Conservation (phyloP, 2,329 filamentous ascomycete genomes). For the Aureobasidium lini region DNA sequence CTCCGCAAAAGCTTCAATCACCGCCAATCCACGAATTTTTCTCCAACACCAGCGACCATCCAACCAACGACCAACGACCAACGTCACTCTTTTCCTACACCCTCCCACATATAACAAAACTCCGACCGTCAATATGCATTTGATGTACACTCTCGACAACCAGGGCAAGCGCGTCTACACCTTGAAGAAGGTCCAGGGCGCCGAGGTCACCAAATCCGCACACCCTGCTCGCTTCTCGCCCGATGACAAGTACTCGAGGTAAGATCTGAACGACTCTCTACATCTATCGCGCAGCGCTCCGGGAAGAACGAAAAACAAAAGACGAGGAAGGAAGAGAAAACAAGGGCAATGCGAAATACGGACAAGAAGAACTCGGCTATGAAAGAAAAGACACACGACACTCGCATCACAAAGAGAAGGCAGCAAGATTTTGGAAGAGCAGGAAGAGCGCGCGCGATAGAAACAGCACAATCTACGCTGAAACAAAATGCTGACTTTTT, state of each 20-base stretch:
- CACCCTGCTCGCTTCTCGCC: slow-evolving; percentile 95
- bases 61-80: background rate
- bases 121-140: slow-evolving; percentile 49
- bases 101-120: too few species aligned
- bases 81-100: background rate
- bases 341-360: background rate
- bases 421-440: too few species aligned
- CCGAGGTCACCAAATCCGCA: slow-evolving; percentile 88
- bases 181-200: slow-evolving; percentile 76
- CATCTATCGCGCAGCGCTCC: background rate
- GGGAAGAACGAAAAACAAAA: background rate
- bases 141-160: slow-evolving; percentile 78
- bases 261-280: slow-evolving; percentile 16
- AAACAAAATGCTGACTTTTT: background rate
- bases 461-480: background rate
- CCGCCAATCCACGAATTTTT: background rate
- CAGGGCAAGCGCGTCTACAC: slow-evolving; percentile 89
- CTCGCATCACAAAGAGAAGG: background rate
- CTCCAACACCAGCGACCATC: background rate
- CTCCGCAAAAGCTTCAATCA: slow-evolving; percentile 2
- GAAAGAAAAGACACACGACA: background rate
- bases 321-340: background rate
- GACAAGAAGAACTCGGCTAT: too few species aligned
- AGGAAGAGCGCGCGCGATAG: background rate
- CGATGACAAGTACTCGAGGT: slow-evolving; percentile 94